A percentile compares a stretch with the other conserved stretches of the same genome.
Conservation (phyloP, 768 basidiomycete genomes). For the Trametes coccinea region DNA sequence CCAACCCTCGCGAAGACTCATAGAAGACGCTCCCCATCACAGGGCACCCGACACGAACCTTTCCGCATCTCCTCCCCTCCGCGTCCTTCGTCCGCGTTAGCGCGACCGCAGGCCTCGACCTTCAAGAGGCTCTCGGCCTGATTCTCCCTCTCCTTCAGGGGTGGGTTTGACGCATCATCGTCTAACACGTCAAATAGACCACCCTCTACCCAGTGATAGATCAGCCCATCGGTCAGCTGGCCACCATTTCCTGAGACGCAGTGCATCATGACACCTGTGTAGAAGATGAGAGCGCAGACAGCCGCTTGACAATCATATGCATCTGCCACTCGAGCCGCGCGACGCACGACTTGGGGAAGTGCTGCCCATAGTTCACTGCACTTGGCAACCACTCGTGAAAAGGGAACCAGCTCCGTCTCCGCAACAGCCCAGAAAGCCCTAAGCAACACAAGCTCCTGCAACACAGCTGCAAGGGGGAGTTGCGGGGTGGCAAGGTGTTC, state of each 20-base stretch:
- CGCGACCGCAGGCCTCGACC: too few species aligned
- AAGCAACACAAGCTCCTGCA: neutral
- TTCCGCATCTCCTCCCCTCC: too few species aligned
- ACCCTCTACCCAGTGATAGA: neutral
- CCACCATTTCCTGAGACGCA: neutral
- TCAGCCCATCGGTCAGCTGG: neutral
- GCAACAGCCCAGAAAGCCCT: neutral
- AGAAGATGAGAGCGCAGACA: neutral
- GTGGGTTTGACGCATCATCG: too few species aligned
- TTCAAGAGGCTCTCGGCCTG: too few species aligned
- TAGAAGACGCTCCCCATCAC: too few species aligned
- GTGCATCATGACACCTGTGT: neutral
- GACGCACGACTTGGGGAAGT: neutral
- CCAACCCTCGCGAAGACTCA: too few species aligned
- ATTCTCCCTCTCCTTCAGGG: too few species aligned
- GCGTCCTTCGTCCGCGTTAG: too few species aligned
- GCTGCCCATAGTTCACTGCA: neutral
- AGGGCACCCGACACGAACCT: too few species aligned
- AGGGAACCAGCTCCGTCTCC: neutral
- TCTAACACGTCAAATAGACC: conserved; percentile 1
- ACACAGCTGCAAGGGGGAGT: neutral
- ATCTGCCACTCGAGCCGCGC: too few species aligned
- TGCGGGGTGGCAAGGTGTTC: neutral
- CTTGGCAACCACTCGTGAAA: neutral
- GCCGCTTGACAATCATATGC: neutral